A percentile compares a stretch with the other conserved stretches of the same genome.
phyloP scores from a whole-genome alignment of 805 yeast genomes.

The Isabelozyma heimii region DNA sequence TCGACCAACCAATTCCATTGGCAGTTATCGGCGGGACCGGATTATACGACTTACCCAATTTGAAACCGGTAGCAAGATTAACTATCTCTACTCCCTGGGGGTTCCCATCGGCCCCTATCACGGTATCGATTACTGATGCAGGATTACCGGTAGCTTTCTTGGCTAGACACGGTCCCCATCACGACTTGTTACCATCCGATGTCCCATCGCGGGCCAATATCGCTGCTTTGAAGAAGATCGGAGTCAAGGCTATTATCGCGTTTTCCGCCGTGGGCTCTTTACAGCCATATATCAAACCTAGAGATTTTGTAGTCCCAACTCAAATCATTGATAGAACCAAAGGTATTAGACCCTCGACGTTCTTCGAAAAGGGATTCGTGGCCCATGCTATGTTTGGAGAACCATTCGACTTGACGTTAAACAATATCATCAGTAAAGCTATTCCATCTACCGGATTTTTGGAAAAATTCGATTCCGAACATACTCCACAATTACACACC shows the following conservation, averaged over 20 bases:
- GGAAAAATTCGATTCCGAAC: conserved; percentile 46
- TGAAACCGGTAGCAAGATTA: conserved; percentile 81
- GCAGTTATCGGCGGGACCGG: conserved; percentile 99
- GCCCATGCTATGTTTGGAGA: conserved; percentile 98
- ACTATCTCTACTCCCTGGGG: conserved; percentile 97
- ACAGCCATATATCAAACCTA: conserved; percentile 83
- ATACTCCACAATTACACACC: conserved; percentile 56
- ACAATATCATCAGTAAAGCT: conserved; percentile 56
- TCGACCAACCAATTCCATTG: conserved; percentile 65
- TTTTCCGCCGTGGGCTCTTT: conserved; percentile 96
- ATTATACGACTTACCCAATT: conserved; percentile 78
- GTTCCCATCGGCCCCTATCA: conserved; percentile 88
- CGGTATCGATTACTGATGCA: conserved; percentile 71
- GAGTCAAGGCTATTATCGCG: conserved; percentile 85
- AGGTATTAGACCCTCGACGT: conserved; percentile 87
- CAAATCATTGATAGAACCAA: conserved; percentile 97
- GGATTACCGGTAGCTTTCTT: conserved; percentile 91
- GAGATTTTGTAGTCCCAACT: conserved; percentile 95
- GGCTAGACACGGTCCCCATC: conserved; percentile 92
- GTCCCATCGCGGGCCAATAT: conserved; percentile 94
- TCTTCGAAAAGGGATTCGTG: conserved; percentile 88
- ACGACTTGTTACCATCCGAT: conserved; percentile 84
- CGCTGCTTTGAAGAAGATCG: conserved; percentile 87
- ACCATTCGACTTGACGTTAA: conserved; percentile 82
- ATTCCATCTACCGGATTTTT: conserved; percentile 47